Evolutionary conservation across 192 early-diverging fungal species (phyloP), one percentile per base, ranked within the genome.

Genomic region (Linnemannia exigua): DNA sequence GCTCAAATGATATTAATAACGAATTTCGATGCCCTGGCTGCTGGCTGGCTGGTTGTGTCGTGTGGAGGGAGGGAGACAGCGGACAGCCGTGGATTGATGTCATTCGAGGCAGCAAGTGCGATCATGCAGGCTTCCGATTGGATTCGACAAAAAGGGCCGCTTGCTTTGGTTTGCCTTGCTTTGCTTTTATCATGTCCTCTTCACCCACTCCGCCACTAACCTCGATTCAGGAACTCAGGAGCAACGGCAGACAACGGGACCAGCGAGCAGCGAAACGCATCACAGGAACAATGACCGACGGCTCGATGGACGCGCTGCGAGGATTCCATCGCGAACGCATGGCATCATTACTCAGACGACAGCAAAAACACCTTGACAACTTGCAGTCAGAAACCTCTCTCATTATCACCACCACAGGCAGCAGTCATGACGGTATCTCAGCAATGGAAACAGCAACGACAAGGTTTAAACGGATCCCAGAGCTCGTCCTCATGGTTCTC

Each of bases 301-400:
- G 5, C 52, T 25, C n/a, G 11, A 79, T 81, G 73, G 80, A 75
- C n/a, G 41, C 22, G 0, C 35, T 76, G 20, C 17, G 19, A 11
- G 17, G 6, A 17, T 81, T 47, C 31, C 74, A 81, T 71, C 68
- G 31, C 25, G 20, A 63, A 36, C 72, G 80, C 36, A 41, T 75
- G 25, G 69, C 51, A 20, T 38, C 31, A 15, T 19, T 76, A 14
- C 78, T 79, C 38, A 75, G 28, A 6, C 46, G 71, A 54, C 54
- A 67, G 11, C 0, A 20, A 12, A 36, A 36, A 31, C 50, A 48
- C 38, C 67, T 3, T 5, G 9, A 54, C 58, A 47, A 11, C n/a
- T 19, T 38, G 50, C 33, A 51, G 20, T n/a, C n/a, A 20, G 25
- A 28, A 22, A 22, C 74, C 22, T 8, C n/a, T n/a, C 52, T 5